Percentiles rank a stretch among this genome's conserved stretches.
Conservation (phyloP, 345 rosid species). For the Sonneratia caseolaris region DNA sequence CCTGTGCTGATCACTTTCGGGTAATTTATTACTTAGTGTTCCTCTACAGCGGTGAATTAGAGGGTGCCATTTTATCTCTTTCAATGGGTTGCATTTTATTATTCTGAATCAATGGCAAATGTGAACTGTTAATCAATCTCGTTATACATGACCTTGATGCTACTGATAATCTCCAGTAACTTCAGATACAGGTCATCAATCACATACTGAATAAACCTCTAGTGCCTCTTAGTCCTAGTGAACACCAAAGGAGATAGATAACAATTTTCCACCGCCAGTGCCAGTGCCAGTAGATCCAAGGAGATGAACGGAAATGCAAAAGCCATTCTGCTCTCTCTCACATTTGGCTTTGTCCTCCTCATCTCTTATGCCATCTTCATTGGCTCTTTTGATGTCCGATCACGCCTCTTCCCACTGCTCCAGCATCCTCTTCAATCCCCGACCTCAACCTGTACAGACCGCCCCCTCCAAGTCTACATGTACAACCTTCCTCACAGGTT, state of each 20-base stretch:
- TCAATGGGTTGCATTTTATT: not conserved
- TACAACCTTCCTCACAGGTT: slow-evolving; percentile 85
- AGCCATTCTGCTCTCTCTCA: slow-evolving; percentile 18
- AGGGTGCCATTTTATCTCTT: not conserved
- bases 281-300: not conserved
- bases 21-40: not conserved
- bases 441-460: slow-evolving; percentile 16
- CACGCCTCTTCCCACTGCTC: slow-evolving; percentile 50
- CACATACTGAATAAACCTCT: not conserved
- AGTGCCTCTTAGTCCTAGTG: not conserved
- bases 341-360: slow-evolving; percentile 29
- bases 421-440: slow-evolving; percentile 19
- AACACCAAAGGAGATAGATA: not conserved
- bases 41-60: not conserved
- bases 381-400: slow-evolving; percentile 47
- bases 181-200: not conserved
- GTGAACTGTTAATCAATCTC: not conserved
- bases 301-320: slow-evolving; percentile 8
- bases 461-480: slow-evolving; percentile 69
- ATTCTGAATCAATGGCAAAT: not conserved
- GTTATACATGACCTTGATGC: not conserved
- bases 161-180: not conserved
- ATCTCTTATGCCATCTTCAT: slow-evolving; percentile 39
- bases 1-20: not conserved
- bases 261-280: not conserved